Percentiles rank a stretch among this genome's conserved stretches.
phyloP scores from a whole-genome alignment of 305 asterid species.

The Fraxinus sp. region DNA sequence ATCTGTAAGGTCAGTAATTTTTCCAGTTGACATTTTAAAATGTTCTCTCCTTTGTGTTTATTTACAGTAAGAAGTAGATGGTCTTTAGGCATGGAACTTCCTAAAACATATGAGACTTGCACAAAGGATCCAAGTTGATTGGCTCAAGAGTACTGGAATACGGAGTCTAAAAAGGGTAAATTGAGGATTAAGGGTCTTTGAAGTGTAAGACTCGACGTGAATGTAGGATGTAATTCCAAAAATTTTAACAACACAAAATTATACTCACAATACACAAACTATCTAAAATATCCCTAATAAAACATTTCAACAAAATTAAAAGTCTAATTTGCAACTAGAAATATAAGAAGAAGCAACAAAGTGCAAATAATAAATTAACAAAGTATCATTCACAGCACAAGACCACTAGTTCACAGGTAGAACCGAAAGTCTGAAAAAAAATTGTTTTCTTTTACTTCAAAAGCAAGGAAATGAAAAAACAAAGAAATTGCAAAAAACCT shows the following conservation, averaged over 20 bases:
- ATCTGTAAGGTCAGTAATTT: neutral
- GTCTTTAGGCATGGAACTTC: slow-evolving; percentile 15
- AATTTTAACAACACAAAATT: neutral
- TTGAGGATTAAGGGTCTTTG: neutral
- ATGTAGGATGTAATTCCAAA: too few species aligned
- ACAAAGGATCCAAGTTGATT: slow-evolving; percentile 9
- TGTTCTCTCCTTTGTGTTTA: neutral
- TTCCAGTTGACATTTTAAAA: neutral
- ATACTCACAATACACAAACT: neutral
- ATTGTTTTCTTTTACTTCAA: neutral
- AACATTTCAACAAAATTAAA: neutral
- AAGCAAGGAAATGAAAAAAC: neutral
- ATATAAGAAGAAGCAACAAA: neutral
- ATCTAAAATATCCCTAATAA: neutral
- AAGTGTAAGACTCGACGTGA: neutral
- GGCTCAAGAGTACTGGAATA: neutral
- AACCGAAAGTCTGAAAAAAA: neutral
- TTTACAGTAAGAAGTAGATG: neutral
- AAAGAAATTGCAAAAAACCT: neutral
- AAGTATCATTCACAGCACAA: neutral
- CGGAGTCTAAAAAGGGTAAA: neutral
- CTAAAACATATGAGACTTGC: slow-evolving; percentile 16
- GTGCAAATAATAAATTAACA: neutral
- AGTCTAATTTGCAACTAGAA: neutral
- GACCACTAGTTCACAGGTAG: neutral